These are phyloP conservation scores for Suillus ampliporus DNA, from an alignment of 768 basidiomycete genomes.

Conservation along the genomic window DNA sequence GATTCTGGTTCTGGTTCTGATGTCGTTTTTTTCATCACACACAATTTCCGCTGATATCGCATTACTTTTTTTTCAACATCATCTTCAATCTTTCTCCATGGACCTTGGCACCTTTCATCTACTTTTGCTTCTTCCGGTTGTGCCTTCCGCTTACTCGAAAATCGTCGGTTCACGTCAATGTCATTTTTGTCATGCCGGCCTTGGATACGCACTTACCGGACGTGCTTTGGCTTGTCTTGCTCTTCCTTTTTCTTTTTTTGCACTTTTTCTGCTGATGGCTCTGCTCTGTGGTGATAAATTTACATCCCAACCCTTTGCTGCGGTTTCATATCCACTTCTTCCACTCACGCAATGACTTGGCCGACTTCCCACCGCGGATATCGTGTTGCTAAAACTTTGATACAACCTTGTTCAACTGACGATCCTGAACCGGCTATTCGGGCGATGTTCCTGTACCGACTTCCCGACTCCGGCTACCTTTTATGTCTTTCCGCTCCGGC, in stretches of 20 bases:
- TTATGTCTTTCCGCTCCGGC: constrained; percentile 1
- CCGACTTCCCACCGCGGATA: background rate
- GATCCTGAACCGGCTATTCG: background rate
- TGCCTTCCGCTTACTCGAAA: background rate
- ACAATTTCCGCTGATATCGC: constrained; percentile 8
- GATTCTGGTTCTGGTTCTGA: background rate
- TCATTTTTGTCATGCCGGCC: background rate
- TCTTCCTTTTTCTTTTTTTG: background rate
- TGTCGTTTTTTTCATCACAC: background rate
- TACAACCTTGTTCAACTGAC: background rate
- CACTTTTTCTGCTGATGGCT: background rate
- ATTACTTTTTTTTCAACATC: background rate
- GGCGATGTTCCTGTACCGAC: background rate
- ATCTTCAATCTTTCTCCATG: background rate
- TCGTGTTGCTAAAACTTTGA: background rate
- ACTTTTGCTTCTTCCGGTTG: background rate
- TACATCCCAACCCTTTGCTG: background rate
- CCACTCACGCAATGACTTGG: background rate
- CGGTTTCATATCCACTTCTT: background rate
- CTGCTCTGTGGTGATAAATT: background rate
- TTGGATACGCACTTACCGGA: constrained; percentile 1
- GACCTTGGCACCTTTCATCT: background rate
- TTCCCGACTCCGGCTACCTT: constrained; percentile 1
- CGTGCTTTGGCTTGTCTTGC: background rate
- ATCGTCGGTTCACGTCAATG: background rate